Evolutionary conservation across 345 rosid genomes (phyloP).

Genomic region (Erodium maritimum): DNA sequence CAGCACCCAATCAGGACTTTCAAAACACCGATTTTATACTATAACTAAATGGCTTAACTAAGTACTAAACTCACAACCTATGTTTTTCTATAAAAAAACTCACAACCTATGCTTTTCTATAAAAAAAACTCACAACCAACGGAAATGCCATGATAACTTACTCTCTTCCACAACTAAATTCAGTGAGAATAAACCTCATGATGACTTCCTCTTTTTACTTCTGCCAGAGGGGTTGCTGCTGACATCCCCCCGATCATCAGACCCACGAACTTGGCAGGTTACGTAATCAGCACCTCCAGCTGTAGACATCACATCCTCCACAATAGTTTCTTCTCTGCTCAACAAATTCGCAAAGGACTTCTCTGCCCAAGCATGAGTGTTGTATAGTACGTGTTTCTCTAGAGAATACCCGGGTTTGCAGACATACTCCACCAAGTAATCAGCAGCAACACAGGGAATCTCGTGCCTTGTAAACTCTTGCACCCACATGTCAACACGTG

Average conservation of each 20-base stretch:
- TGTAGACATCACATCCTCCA: conserved; percentile 4
- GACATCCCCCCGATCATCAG: conserved; percentile 40
- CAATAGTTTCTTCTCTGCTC: conserved; percentile 30
- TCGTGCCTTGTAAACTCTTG: conserved; percentile 78
- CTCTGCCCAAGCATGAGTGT: conserved; percentile 70
- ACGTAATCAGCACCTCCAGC: conserved; percentile 12
- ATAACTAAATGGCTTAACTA: too few relatives aligned
- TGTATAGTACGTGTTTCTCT: conserved; percentile 66
- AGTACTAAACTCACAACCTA: too few relatives aligned
- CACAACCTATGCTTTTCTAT: too few relatives aligned
- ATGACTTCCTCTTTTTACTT: conserved; percentile 5
- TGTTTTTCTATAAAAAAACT: too few relatives aligned
- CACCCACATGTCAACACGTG: conserved; percentile 60
- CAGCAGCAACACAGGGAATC: conserved; percentile 73
- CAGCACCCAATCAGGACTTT: too few relatives aligned
- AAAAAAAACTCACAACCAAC: too few relatives aligned
- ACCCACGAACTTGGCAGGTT: conserved; percentile 39
- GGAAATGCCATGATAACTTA: too few relatives aligned
- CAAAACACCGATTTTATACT: too few relatives aligned
- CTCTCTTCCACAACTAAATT: too few relatives aligned
- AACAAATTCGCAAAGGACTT: conserved; percentile 40
- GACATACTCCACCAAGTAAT: conserved; percentile 87
- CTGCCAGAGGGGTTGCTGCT: conserved; percentile 21
- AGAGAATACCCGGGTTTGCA: conserved; percentile 87
- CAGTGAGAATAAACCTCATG: too few relatives aligned